Percentiles rank a stretch among this genome's conserved stretches.
These are phyloP conservation scores for Chalaropsis ovoidea DNA, from an alignment of 2,329 filamentous ascomycete species.

Conservation along the genomic window DNA sequence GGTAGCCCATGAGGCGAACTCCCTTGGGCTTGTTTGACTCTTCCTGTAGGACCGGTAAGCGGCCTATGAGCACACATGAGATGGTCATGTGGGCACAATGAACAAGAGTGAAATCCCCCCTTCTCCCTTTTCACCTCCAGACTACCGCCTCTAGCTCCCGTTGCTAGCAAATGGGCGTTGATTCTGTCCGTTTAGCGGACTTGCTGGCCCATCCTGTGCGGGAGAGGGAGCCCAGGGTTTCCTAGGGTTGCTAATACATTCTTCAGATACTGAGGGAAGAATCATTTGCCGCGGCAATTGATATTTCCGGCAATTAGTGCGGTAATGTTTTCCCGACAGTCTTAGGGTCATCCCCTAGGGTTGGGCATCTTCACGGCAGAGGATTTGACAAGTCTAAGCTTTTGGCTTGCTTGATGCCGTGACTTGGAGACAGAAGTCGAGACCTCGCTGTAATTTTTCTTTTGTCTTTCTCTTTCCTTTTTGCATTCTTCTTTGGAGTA, in stretches of 20 bases:
- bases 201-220: no score
- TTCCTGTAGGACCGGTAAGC: background rate
- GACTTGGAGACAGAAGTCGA: constrained; percentile 2
- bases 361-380: background rate
- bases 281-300: background rate
- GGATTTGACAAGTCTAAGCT: background rate
- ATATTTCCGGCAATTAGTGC: constrained; percentile 7
- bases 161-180: background rate
- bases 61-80: background rate
- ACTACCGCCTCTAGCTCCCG: background rate
- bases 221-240: background rate
- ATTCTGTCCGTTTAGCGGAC: background rate
- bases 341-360: background rate
- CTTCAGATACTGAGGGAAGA: background rate
- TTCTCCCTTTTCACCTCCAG: background rate
- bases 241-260: constrained; percentile 3
- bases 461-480: background rate
- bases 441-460: background rate
- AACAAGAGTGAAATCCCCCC: background rate
- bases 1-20: background rate
- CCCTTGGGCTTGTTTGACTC: background rate
- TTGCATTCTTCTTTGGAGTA: background rate
- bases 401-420: background rate
- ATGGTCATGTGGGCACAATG: constrained; percentile 6
- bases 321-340: background rate